These are phyloP conservation scores for Aspergillus heteromorphus DNA, from an alignment of 495 filamentous ascomycete genomes.

Conservation along the genomic window DNA sequence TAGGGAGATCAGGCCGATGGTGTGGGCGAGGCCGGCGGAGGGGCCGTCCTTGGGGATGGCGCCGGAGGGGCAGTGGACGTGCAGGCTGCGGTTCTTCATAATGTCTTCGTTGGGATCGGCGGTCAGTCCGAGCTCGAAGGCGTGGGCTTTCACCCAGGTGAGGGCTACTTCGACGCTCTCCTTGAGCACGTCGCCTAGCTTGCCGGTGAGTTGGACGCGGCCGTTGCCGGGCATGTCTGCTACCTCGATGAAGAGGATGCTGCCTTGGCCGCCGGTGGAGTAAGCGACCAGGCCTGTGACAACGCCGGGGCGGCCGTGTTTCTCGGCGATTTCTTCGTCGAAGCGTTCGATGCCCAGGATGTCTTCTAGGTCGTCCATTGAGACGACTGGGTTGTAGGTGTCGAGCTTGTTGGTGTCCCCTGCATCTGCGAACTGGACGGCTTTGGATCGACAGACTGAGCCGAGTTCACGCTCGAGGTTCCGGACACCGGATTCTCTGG, in stretches of 20 bases:
- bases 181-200: conserved; percentile 96
- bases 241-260: conserved; percentile 97
- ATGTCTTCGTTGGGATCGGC: conserved; percentile 79
- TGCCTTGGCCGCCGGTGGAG: conserved; percentile 84
- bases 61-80: conserved; percentile 94
- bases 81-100: conserved; percentile 90
- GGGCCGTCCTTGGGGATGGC: conserved; percentile 92
- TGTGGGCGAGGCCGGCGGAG: conserved; percentile 88
- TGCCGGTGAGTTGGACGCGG: conserved; percentile 93
- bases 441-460: conserved; percentile 89
- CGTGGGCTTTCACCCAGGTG: conserved; percentile 94
- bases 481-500: conserved; percentile 94
- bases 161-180: conserved; percentile 95
- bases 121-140: conserved; percentile 83
- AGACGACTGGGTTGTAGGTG: conserved; percentile 69
- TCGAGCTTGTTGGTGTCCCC: conserved; percentile 66
- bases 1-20: conserved; percentile 84
- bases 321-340: conserved; percentile 93
- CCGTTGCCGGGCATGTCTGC: conserved; percentile 95
- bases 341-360: conserved; percentile 93
- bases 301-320: conserved; percentile 79
- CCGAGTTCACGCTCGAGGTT: conserved; percentile 95
- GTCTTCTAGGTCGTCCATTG: conserved; percentile 72
- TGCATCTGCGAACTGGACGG: conserved; percentile 88
- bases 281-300: conserved; percentile 98